Evolutionary conservation across 1,284 basidiomycete species (phyloP), one percentile per base, ranked within the genome.

Genomic region (Ceratobasidium sp.): DNA sequence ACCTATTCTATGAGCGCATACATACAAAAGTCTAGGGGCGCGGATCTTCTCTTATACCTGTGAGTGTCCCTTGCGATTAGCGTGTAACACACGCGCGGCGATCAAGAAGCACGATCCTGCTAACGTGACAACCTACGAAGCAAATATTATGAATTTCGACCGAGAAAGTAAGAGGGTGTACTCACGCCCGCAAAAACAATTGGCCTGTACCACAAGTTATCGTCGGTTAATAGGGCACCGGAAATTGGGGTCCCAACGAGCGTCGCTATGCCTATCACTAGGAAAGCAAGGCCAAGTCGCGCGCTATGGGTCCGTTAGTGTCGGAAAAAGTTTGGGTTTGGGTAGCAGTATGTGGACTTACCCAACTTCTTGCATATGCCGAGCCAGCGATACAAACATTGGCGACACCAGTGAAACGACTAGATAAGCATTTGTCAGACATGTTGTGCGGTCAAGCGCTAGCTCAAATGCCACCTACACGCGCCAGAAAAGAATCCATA

Each of bases 401-500:
- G 69, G 69, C 10, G 54, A 54, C 25, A 70, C 47, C 15, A 70
- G 58, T 15, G 49, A 54, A 49, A 70, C 31, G 22, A 45, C 69
- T 70, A 65, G 6, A 7, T 3, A 2, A 3, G 3, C 17, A 31
- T 10, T 31, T 10, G 12, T 40, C 43, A 13, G 43, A 25, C 50
- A n/a, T 31, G 25, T 15, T 13, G 35, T 7, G 7, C 13, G 10
- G 1, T 35, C 4, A 27, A 8, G 1, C 22, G 12, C 2, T 3
- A n/a, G 47, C 5, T 22, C 4, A 35, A 22, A 31, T 25, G 5
- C n/a, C 0, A 56, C 69, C 55, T 29, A 70, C 69, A 64, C 13
- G 58, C 60, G 20, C 69, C 69, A 4, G 69, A 70, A 15, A 56
- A 70, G 31, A 70, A 64, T 12, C 69, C 69, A 38, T 70, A 69